Evolutionary conservation across 148 eudicot species (phyloP), one percentile per base, ranked within the genome.

Genomic region (Salicornia ramosissima): DNA sequence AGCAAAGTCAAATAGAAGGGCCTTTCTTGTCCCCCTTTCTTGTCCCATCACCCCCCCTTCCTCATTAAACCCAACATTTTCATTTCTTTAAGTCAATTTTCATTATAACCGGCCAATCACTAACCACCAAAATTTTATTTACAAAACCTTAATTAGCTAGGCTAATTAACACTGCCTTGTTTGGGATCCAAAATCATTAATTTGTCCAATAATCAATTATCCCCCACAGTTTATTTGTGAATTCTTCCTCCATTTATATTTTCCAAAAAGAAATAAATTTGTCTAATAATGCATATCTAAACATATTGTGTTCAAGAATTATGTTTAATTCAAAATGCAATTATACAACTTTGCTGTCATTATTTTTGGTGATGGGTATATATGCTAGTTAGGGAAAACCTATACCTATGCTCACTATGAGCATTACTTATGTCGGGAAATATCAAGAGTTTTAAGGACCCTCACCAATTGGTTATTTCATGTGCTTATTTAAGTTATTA

Each of bases 1-100:
- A 65, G 63, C 68, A 76, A 75, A 64, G 80, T 76, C 80, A 80
- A 80, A 72, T 42, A 68, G 71, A 80, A 75, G 68, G 79, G 61
- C 55, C 51, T 71, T 71, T 49, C 71, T 75, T 80, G 79, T 75
- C 67, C 59, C 59, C 79, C 80, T 68, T 69, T 75, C 39, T 75
- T 80, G 80, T 80, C 83, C 72, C 79, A 68, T 80, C 73, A 62
- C 54, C 64, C 68, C 54, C 64, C 68, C 29, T 65, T 65, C 64
- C 21, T 54, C 64, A 63, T 53, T 67, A 74, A 74, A 55, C 79
- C 56, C 79, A 50, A 53, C 64, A 42, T 47, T 26, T 65, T 47
- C 31, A 24, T 47, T 67, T 58, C 63, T 4, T 40, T 15, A 57
- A 76, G 75, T 70, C 75, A 56, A 65, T 3, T 76, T 6, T 9